Percentiles rank a stretch among this genome's conserved stretches.
These are phyloP conservation scores for Ascomycota sp. DNA, from an alignment of 2,329 filamentous ascomycete species.

Conservation along the genomic window DNA sequence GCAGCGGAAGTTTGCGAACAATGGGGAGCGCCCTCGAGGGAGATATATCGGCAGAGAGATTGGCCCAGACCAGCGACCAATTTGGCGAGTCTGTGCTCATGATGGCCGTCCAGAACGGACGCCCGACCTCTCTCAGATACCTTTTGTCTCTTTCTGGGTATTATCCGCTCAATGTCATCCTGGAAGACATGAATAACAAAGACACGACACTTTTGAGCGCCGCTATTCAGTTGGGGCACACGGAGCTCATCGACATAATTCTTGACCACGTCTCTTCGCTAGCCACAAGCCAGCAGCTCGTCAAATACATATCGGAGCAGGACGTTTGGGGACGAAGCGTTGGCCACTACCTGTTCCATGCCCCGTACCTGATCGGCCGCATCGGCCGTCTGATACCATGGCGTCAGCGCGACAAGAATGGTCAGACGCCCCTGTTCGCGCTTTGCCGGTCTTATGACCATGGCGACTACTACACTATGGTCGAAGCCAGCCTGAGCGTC, in stretches of 20 bases:
- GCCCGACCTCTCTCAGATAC: constrained; percentile 55
- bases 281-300: constrained; percentile 33
- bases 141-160: constrained; percentile 58
- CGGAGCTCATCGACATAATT: constrained; percentile 53
- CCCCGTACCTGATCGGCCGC: constrained; percentile 55
- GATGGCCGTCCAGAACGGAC: constrained; percentile 63
- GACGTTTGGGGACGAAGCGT: constrained; percentile 75
- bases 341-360: constrained; percentile 92
- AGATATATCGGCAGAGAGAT: constrained; percentile 63
- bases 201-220: constrained; percentile 78
- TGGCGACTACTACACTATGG: constrained; percentile 68
- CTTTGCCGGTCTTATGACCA: constrained; percentile 93
- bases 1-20: constrained; percentile 59
- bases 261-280: constrained; percentile 47
- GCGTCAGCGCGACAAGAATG: constrained; percentile 84
- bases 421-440: constrained; percentile 92
- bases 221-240: constrained; percentile 67
- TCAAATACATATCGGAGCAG: constrained; percentile 50
- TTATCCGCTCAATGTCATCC: constrained; percentile 48
- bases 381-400: constrained; percentile 69
- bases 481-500: constrained; percentile 56
- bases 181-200: constrained; percentile 76
- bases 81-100: constrained; percentile 70
- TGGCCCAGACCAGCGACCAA: constrained; percentile 49
- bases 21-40: constrained; percentile 56